Conservation (phyloP, 345 rosid species). For the Iberis pinnata region DNA sequence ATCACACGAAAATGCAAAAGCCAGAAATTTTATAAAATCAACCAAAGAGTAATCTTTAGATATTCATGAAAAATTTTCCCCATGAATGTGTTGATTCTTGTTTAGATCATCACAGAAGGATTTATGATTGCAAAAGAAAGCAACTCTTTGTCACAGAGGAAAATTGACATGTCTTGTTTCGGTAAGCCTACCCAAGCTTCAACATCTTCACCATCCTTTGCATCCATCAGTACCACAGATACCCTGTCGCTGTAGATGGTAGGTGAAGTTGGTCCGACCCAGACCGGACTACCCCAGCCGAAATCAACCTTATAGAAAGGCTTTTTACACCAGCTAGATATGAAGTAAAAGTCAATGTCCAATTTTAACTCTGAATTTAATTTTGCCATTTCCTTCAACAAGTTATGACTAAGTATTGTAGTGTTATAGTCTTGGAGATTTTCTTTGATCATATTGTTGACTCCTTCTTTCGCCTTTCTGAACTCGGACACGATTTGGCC, state of each 20-base stretch:
- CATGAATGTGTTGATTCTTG: no score
- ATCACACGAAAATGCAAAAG: no score
- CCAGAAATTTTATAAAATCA: no score
- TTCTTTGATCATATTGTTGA: neutral
- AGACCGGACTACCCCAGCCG: conserved; percentile 49
- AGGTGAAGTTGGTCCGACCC: conserved; percentile 21
- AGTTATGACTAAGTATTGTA: neutral
- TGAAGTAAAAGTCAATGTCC: conserved; percentile 14
- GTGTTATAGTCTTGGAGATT: neutral
- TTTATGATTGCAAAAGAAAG: conserved; percentile 34
- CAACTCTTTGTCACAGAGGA: conserved; percentile 37
- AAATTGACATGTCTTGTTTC: conserved; percentile 34
- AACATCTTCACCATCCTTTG: conserved; percentile 33
- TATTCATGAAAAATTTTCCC: no score
- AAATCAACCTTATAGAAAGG: conserved; percentile 42
- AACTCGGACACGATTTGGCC: conserved; percentile 15
- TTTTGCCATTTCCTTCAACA: neutral
- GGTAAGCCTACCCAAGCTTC: conserved; percentile 45
- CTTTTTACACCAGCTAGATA: conserved; percentile 39
- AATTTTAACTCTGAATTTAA: neutral
- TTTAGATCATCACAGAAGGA: conserved; percentile 23
- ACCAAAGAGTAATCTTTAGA: no score
- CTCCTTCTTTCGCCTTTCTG: conserved; percentile 19
- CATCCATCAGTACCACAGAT: conserved; percentile 22
- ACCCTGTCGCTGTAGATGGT: neutral